Conservation (phyloP, 2,329 filamentous ascomycete genomes). For the Parafenestella ontariensis region DNA sequence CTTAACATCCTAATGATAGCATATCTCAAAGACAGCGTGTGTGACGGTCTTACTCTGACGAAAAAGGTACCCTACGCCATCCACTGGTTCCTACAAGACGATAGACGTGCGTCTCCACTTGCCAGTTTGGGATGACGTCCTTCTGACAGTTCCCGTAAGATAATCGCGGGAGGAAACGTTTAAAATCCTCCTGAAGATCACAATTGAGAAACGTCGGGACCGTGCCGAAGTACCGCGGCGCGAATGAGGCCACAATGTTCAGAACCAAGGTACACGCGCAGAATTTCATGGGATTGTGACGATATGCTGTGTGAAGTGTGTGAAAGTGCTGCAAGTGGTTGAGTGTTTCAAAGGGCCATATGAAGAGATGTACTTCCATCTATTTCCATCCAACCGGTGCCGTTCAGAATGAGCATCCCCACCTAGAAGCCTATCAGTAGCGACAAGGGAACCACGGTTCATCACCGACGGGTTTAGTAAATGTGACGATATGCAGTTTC, state of each 20-base stretch:
- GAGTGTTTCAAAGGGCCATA: not conserved
- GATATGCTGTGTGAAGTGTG: constrained; percentile 1
- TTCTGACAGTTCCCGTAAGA: constrained; percentile 9
- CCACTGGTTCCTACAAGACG: not conserved
- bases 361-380: not conserved
- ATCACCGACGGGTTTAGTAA: constrained; percentile 20
- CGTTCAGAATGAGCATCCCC: constrained; percentile 4
- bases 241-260: constrained; percentile 8
- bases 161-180: constrained; percentile 7
- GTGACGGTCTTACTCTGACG: not conserved
- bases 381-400: constrained; percentile 10
- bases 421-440: constrained; percentile 11
- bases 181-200: constrained; percentile 28
- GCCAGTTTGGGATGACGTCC: constrained; percentile 8
- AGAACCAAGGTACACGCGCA: constrained; percentile 1
- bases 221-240: constrained; percentile 11
- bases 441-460: constrained; percentile 16
- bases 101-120: not conserved
- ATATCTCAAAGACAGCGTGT: no score
- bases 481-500: constrained; percentile 26
- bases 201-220: constrained; percentile 4
- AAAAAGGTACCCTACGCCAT: no score
- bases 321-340: constrained; percentile 1
- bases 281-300: constrained; percentile 15
- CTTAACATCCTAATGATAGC: not conserved